These are phyloP conservation scores for Monilinia fructigena DNA, from an alignment of 2,329 filamentous ascomycete species.

Conservation along the genomic window DNA sequence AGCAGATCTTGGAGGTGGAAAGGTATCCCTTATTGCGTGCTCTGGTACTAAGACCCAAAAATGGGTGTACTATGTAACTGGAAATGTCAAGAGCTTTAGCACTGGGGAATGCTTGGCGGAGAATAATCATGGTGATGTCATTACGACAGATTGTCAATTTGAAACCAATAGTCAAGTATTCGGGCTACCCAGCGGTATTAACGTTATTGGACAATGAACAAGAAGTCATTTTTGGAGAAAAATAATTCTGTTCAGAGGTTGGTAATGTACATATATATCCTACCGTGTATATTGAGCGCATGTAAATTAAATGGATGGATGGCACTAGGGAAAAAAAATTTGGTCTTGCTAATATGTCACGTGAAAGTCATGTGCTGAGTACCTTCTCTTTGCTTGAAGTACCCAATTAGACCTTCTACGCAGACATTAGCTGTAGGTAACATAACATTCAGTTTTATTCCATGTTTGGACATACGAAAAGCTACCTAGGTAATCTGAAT, in stretches of 20 bases:
- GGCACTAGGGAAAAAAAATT: neutral
- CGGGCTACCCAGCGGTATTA: conserved; percentile 47
- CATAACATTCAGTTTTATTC: neutral
- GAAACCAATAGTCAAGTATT: conserved; percentile 48
- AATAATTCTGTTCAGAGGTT: neutral
- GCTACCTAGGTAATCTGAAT: neutral
- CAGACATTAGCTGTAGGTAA: neutral
- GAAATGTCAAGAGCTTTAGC: conserved; percentile 44
- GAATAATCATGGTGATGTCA: conserved; percentile 34
- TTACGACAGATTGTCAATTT: conserved; percentile 41
- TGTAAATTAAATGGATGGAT: neutral
- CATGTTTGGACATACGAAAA: neutral
- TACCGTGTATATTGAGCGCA: neutral
- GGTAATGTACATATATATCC: too few species aligned
- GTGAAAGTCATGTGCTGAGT: neutral
- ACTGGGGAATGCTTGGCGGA: conserved; percentile 45
- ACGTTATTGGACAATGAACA: conserved; percentile 21
- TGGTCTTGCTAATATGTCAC: neutral
- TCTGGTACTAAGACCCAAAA: conserved; percentile 40
- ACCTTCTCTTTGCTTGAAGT: neutral
- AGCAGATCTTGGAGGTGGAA: conserved; percentile 41
- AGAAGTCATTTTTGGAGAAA: neutral
- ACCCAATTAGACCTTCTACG: neutral
- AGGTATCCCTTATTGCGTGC: conserved; percentile 39
- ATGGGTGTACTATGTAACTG: conserved; percentile 48